phyloP scores from a whole-genome alignment of 2,329 filamentous ascomycete species.

The Hortaea werneckii region DNA sequence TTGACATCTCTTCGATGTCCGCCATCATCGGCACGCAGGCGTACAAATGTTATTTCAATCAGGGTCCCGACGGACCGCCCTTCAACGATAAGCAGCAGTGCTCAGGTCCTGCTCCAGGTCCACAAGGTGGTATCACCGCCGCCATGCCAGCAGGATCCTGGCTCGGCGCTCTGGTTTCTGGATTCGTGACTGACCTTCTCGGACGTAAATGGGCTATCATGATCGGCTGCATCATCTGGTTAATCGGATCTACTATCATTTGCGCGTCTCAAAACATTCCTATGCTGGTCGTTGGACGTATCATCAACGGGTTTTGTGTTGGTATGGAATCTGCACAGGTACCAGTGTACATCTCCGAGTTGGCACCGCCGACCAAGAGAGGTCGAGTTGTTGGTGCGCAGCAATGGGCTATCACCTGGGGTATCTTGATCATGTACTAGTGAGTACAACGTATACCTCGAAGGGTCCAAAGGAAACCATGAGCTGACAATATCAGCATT shows the following conservation, averaged over 20 bases:
- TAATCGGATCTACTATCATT: conserved; percentile 52
- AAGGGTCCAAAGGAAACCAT: background rate
- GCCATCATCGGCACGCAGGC: conserved; percentile 51
- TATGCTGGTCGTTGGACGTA: conserved; percentile 62
- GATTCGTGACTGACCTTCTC: conserved; percentile 47
- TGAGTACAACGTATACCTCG: conserved; percentile 1
- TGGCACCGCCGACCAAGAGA: conserved; percentile 48
- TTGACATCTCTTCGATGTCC: conserved; percentile 69
- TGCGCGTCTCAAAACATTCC: conserved; percentile 54
- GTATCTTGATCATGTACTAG: conserved; percentile 59
- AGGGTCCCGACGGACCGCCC: conserved; percentile 26
- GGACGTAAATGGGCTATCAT: conserved; percentile 46
- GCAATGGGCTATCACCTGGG: conserved; percentile 58
- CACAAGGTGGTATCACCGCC: conserved; percentile 60
- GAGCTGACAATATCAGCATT: conserved; percentile 21
- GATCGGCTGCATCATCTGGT: conserved; percentile 32
- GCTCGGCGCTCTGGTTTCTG: conserved; percentile 52
- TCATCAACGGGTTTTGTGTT: conserved; percentile 62
- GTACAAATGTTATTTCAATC: conserved; percentile 53
- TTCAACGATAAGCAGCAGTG: conserved; percentile 28
- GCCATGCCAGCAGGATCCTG: conserved; percentile 63
- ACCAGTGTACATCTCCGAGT: conserved; percentile 58
- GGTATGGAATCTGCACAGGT: conserved; percentile 64
- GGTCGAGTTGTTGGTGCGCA: conserved; percentile 61
- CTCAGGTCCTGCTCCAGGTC: conserved; percentile 42